A percentile compares a stretch with the other conserved stretches of the same genome.
These are phyloP conservation scores for Epichloe hybrida DNA, from an alignment of 2,329 filamentous ascomycete species.

Conservation along the genomic window DNA sequence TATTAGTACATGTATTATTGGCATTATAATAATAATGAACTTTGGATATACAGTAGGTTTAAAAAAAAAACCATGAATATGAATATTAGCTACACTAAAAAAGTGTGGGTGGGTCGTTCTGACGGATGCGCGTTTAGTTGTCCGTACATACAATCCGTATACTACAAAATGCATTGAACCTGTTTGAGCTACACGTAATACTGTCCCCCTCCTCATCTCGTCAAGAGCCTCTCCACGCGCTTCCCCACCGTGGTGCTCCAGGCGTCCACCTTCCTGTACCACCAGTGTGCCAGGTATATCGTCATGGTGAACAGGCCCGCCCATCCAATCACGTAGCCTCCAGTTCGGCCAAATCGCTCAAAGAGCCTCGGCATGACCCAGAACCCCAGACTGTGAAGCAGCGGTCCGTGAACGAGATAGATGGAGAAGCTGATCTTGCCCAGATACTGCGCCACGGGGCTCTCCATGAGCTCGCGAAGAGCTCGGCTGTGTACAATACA, in stretches of 20 bases:
- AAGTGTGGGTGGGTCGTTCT: no score
- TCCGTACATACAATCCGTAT: no score
- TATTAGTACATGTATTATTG: no score
- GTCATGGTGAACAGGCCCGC: slow-evolving; percentile 17
- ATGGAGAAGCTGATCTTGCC: slow-evolving; percentile 27
- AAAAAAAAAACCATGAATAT: no score
- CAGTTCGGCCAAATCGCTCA: slow-evolving; percentile 18
- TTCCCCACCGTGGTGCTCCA: slow-evolving; percentile 25
- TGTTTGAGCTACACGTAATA: no score
- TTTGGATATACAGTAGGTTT: no score
- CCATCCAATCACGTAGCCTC: slow-evolving; percentile 20
- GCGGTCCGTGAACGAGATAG: slow-evolving; percentile 37
- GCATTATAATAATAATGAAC: no score
- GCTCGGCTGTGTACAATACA: slow-evolving; percentile 21
- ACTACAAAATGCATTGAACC: no score
- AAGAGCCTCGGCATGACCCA: slow-evolving; percentile 34
- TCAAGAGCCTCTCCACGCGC: slow-evolving; percentile 16
- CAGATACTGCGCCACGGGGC: slow-evolving; percentile 21
- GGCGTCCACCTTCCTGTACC: slow-evolving; percentile 21
- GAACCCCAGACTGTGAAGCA: slow-evolving; percentile 47
- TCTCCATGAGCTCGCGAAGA: slow-evolving; percentile 18
- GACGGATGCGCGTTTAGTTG: no score
- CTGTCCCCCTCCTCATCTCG: background rate
- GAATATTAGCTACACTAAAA: no score
- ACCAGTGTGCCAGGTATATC: slow-evolving; percentile 22